Evolutionary conservation across 2,329 filamentous ascomycete genomes (phyloP).

Genomic region (Fulvia fulva): DNA sequence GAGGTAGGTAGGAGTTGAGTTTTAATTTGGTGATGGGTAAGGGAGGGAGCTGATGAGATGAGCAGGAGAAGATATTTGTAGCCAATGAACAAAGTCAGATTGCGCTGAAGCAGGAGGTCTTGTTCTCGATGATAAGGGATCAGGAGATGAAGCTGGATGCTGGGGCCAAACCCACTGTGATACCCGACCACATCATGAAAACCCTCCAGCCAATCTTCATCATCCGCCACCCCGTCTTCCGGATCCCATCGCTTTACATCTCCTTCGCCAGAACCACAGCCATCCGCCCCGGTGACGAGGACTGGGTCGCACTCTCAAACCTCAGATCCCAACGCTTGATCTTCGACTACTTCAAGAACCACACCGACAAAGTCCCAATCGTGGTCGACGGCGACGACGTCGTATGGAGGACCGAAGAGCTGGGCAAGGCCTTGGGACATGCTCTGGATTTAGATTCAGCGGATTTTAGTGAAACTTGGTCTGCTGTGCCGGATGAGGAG

Average conservation of each 20-base stretch:
- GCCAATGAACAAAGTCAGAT: neutral
- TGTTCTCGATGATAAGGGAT: neutral
- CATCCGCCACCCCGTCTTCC: constrained; percentile 4
- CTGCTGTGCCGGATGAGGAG: neutral
- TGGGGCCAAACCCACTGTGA: neutral
- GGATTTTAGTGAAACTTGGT: neutral
- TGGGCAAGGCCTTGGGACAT: neutral
- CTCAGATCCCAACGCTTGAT: neutral
- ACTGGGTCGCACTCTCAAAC: neutral
- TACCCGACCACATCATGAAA: neutral
- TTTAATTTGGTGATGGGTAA: too few relatives aligned
- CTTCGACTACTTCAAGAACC: constrained; percentile 3
- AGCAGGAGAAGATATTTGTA: neutral
- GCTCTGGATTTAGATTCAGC: neutral
- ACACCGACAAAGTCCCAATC: neutral
- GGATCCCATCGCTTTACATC: neutral
- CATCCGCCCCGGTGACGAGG: neutral
- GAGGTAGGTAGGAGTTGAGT: neutral
- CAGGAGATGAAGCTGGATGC: neutral
- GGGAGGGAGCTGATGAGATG: neutral
- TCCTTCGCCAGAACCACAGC: neutral
- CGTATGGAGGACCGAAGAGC: neutral
- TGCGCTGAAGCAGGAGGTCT: neutral
- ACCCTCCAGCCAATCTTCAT: neutral
- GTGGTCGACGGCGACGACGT: constrained; percentile 5